Conservation (phyloP, 192 early-diverging fungal species). For the Rhizophlyctis rosea region DNA sequence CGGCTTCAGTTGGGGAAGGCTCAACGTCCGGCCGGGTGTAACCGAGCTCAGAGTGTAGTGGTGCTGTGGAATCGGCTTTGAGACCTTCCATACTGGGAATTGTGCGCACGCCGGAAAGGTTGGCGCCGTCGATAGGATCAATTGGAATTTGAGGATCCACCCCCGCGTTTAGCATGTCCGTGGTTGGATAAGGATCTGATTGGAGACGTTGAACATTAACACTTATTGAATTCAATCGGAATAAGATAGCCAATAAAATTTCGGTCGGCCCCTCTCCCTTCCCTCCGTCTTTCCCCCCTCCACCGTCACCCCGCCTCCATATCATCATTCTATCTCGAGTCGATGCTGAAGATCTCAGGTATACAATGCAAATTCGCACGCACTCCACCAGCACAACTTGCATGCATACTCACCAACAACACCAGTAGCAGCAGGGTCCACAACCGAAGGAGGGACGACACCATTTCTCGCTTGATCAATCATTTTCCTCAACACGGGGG, state of each 20-base stretch:
- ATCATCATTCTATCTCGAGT: too few relatives aligned
- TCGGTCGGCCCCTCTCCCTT: background rate
- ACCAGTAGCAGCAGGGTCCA: background rate
- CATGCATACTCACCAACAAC: background rate
- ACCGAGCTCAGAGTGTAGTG: background rate
- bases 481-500: background rate
- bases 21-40: background rate
- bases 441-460: background rate
- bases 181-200: background rate
- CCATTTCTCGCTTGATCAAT: background rate
- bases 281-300: background rate
- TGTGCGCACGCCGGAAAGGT: background rate
- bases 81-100: constrained; percentile 27
- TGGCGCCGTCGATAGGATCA: background rate
- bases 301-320: background rate
- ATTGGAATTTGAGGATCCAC: background rate
- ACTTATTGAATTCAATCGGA: background rate
- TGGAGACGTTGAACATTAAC: background rate
- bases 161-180: background rate
- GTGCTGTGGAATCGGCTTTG: background rate
- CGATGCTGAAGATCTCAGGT: too few relatives aligned
- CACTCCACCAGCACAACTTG: background rate
- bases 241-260: too few relatives aligned
- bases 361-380: background rate
- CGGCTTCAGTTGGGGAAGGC: too few relatives aligned